Evolutionary conservation across 1,284 basidiomycete genomes (phyloP).

Genomic region (Athelia psychrophila): DNA sequence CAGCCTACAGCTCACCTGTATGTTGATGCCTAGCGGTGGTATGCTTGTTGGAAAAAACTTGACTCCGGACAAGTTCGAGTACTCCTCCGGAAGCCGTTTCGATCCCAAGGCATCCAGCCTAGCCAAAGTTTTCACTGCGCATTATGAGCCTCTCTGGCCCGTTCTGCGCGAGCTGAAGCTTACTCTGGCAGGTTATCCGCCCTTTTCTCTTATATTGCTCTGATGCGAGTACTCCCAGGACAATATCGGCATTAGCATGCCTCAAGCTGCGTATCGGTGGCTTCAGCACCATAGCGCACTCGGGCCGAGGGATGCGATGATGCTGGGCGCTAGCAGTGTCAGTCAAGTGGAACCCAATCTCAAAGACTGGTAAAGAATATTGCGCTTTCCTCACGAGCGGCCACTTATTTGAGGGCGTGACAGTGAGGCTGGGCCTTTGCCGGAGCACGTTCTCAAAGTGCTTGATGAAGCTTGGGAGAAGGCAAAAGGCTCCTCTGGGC

Average conservation of each 20-base stretch:
- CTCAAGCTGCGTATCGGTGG: background rate
- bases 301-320: background rate
- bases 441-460: conserved; percentile 41
- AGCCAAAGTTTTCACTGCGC: background rate
- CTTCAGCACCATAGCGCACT: background rate
- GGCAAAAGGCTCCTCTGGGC: conserved; percentile 5
- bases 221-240: background rate
- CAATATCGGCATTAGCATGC: background rate
- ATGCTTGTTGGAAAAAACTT: background rate
- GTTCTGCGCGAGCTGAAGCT: background rate
- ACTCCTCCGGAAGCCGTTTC: background rate
- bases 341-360: conserved; percentile 10
- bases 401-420: conserved; percentile 11
- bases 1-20: background rate
- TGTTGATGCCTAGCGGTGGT: background rate
- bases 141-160: background rate
- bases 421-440: conserved; percentile 47
- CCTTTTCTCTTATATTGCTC: background rate
- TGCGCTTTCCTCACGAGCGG: background rate
- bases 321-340: background rate
- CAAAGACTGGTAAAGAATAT: conserved; percentile 11
- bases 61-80: background rate
- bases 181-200: background rate
- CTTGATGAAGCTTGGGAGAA: conserved; percentile 34
- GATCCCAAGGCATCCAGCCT: background rate